Conservation (phyloP, 306 rosid genomes). For the Fragaria iinumae region DNA sequence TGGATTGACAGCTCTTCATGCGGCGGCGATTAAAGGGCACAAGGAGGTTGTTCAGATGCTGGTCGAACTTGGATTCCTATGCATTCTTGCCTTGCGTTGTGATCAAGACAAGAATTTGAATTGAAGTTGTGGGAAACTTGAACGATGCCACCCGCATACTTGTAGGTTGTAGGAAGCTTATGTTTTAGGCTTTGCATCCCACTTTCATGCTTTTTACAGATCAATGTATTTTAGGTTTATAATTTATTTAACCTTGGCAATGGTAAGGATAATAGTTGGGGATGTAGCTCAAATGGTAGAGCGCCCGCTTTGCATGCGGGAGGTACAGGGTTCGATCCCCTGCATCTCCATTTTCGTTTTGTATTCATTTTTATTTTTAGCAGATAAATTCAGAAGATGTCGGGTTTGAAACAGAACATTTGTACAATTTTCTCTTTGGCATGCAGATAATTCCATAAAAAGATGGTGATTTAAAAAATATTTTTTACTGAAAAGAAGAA, state of each 20-base stretch:
- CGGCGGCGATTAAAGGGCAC: slow-evolving; percentile 73
- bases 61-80: slow-evolving; percentile 46
- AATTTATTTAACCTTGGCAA: no score
- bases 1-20: slow-evolving; percentile 76
- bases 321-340: slow-evolving; percentile 13
- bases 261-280: neutral
- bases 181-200: neutral
- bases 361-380: neutral
- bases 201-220: neutral
- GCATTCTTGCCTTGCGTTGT: slow-evolving; percentile 27
- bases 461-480: no score
- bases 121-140: neutral
- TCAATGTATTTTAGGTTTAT: no score
- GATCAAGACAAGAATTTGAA: neutral
- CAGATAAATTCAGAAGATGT: no score
- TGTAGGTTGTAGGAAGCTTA: neutral
- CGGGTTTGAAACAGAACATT: no score
- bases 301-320: slow-evolving; percentile 16
- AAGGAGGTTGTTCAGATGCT: slow-evolving; percentile 49
- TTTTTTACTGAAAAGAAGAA: no score
- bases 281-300: slow-evolving; percentile 14
- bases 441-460: no score
- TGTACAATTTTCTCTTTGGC: no score
- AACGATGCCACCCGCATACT: neutral
- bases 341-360: neutral